Evolutionary conservation across 768 basidiomycete species (phyloP), one percentile per base, ranked within the genome.

Genomic region (Tylopilus vinaceipallidus): DNA sequence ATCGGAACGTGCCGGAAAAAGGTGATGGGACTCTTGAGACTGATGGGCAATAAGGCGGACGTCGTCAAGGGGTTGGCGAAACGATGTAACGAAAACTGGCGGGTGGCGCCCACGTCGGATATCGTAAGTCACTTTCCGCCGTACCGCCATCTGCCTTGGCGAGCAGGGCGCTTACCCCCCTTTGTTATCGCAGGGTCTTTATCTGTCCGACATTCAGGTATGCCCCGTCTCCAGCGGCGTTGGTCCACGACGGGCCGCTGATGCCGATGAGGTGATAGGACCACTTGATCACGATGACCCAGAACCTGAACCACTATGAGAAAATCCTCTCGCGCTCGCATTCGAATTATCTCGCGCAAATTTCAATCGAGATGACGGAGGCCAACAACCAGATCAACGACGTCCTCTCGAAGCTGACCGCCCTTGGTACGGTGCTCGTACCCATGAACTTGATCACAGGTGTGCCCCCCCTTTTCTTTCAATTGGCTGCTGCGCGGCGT

Each of bases 321-420:
- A 99, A 98, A 77, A 98, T 99, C 63, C 78, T 99, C 9, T 98
- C 95, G 4, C 86, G 97, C 34, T 98, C 95, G 34, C 97, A 99
- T 70, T 98, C 95, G 32, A 99, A 99, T 67, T 99, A 99, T 72
- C 86, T 99, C 43, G 97, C 97, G 1, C 97, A 98, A 63, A 99
- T 99, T 59, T 97, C 94, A 36, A 98, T 99, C 71, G 97, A 98
- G 75, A 99, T 98, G 95, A 95, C 93, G 30, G 95, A 98, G 61
- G 97, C 97, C 35, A 99, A 99, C 73, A 99, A 99, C 69, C 94
- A 98, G 74, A 99, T 98, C 74, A 99, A 99, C 71, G 94, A 98
- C 64, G 97, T 99, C 2, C 82, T 98, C 6, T 92, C 91, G 5
- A 98, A 98, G 74, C 76, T 99, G 52, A 98, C 97, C 0, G 95